These are phyloP conservation scores for Coelastrella sp. DNA, from an alignment of 139 green algal genomes.

Conservation along the genomic window DNA sequence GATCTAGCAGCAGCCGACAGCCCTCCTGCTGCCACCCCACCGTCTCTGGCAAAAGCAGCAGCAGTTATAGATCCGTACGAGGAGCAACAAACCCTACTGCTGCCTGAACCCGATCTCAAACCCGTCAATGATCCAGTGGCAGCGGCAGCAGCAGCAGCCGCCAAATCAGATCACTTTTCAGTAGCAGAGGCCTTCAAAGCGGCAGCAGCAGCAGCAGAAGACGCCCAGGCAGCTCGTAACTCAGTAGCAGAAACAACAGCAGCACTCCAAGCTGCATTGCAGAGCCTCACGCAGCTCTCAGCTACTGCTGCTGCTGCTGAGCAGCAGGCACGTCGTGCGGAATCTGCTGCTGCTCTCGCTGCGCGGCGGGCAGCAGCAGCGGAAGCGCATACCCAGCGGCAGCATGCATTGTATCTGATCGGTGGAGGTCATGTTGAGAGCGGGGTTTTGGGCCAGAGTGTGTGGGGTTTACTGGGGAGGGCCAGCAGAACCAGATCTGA, in stretches of 20 bases:
- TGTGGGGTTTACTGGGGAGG: conserved; percentile 13
- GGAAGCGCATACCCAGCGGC: background rate
- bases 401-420: conserved; percentile 17
- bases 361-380: background rate
- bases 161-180: background rate
- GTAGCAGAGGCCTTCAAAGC: background rate
- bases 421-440: background rate
- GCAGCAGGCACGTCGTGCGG: background rate
- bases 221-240: background rate
- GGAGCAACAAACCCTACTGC: background rate
- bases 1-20: background rate
- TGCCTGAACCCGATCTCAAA: background rate
- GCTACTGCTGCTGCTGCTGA: background rate
- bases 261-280: background rate
- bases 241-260: background rate
- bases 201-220: background rate
- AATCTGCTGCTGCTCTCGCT: background rate
- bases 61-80: background rate
- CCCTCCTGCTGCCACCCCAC: background rate
- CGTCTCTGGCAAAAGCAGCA: background rate
- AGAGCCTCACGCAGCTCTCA: background rate
- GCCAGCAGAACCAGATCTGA: background rate
- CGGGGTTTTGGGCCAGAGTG: background rate
- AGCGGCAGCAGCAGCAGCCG: background rate
- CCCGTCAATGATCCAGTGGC: background rate